Base-by-base conservation (phyloP, 257 asterid genomes). In the Coffea canephora region DNA sequence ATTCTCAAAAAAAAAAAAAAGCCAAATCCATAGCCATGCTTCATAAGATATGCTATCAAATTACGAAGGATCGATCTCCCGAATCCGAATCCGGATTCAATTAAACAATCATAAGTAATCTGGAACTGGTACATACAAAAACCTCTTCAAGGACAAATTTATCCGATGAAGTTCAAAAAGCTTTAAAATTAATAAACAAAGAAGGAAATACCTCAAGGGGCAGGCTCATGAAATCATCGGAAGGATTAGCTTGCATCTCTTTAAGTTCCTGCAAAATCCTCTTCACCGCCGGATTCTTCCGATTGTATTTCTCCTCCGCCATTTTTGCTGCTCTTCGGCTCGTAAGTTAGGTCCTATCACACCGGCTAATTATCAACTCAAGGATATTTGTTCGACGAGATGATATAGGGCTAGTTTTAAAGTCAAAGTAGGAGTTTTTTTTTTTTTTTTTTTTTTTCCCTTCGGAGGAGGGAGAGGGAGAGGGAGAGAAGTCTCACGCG, bases 221-320 rank as follows among this genome's bases (percentile, higher is more conserved):
- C 27, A 93, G 96, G 88, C 98, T 91, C 93, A 87, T 88, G 90
- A 93, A 94, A 87, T 94, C 98, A 78, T 93, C 95, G 71, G 97
- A 93, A 73, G 97, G 97, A 77, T 91, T 90, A 7, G 98, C 88
- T 86, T 94, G 98, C 97, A 94, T 91, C 89, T 94, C 98, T 72
- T 91, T 94, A 52, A 91, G 86, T 91, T 94, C 98, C 85, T 93
- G 97, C 88, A 94, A 81, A 73, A 94, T 94, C 90, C 98, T 93
- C 92, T 92, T 92, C 82, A 94, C 98, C 50, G 97, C 92, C 13
- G 98, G 94, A 34, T 94, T 94, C 86, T 90, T 94, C 88, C 87
- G 89, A 77, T 94, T 94, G 85, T 90, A 94, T 87, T 89, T 93
- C 71, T 88, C 97, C 81, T 90, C 94, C 86, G 96, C 91, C 97